Base-by-base conservation (phyloP, 2,329 filamentous ascomycete species). In the Monilinia laxa region DNA sequence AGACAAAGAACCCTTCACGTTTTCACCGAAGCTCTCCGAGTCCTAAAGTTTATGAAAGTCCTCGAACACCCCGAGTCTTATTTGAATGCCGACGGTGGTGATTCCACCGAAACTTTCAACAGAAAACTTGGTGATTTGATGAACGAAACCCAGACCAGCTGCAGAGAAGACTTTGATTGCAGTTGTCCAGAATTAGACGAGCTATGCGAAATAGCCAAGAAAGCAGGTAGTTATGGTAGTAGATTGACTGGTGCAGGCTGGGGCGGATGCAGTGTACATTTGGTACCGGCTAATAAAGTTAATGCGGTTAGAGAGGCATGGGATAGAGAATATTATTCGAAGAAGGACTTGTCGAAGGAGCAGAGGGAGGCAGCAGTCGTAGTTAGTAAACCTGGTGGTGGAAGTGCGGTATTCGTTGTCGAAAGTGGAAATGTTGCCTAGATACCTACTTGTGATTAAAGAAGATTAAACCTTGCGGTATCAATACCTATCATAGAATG, bases 221-320 rank as follows among this genome's bases (percentile, higher is more conserved):
- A 81, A 20, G 91, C 91, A 0, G 95, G 95, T 2, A 87, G 91
- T 23, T 93, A 92, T 76, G 95, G 94, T 38, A 93, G 90, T 72
- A 83, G 94, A 35, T 80, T 97, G 72, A 98, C 94, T 0, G 95
- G 95, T 51, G 95, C 95, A 0, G 95, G 95, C 3, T 99, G 95
- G 95, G 95, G 95, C 69, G 95, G 95, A 2, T 98, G 95, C 80
- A 95, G 87, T 68, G 94, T 99, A 67, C 95, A 99, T 80, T 84
- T 99, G 67, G 90, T 98, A 63, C 90, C 94, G 0, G 90, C 87
- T 67, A 85, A 92, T 74, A 94, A 90, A 78, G 90, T 97, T 0
- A 87, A 89, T 6, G 85, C 81, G 35, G 91, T 99, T 28, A 92
- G 86, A 77, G 83, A 85, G 74, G 91, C 91, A 6, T 87, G 95